Base-by-base conservation (phyloP, 2,329 filamentous ascomycete genomes). In the Zasmidium cellare region DNA sequence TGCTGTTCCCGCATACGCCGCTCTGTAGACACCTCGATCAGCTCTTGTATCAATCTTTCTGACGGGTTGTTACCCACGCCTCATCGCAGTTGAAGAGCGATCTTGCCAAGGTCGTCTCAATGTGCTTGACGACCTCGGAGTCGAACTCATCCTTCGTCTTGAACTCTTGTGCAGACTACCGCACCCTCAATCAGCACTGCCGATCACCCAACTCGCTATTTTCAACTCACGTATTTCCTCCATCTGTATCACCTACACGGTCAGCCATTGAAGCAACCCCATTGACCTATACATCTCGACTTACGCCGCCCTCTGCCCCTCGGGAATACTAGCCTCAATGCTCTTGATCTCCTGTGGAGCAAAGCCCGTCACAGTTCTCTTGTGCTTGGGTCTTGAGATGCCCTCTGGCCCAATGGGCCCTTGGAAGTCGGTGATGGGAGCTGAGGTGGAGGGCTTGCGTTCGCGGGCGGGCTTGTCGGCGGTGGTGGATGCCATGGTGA, bases 71-170 rank as follows among this genome's bases (percentile, higher is more conserved):
- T 23, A 49, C 79, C 62, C 69, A 84, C 75, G 82, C 76, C 77
- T 99, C 94, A 80, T 99, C 92, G 77, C 94, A 99, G 77, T 99
- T 99, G 84, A 93, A 97, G 75, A 99, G 85, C 71, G 92, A 97
- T 60, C 94, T 90, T 62, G 94, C 94, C 61, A 99, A 83, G 2
- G 92, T 96, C 2, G 94, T 97, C 78, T 99, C 94, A 71, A 99
- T 90, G 80, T 99, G 94, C 65, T 88, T 88, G 64, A 99, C 91
- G 57, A 96, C 84, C 72, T 96, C 92, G 73, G 80, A 86, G 73
- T 84, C 81, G 71, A 97, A 97, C 57, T 91, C 89, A 18, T 96
- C 91, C 73, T 91, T 87, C 67, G 83, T 86, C 61, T 80, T 83
- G 78, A 97, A 97, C 59, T 84, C 86, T 65, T 83, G 78, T 54